Base-by-base conservation (phyloP, 768 basidiomycete species). In the Heimioporus sp. region DNA sequence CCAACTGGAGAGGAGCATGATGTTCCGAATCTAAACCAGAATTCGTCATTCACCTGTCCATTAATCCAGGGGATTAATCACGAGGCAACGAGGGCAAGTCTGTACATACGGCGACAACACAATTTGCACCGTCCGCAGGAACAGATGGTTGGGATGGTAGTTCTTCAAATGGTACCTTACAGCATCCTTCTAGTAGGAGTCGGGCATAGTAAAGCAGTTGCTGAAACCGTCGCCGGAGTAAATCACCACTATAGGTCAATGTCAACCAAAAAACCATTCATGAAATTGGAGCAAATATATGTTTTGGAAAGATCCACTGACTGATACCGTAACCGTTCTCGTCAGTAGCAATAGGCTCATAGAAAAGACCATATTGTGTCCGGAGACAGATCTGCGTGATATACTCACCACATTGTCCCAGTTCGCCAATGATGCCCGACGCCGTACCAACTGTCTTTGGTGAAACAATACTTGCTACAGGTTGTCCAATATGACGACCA, bases 171-270 rank as follows among this genome's bases (percentile, higher is more conserved):
- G 74, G 21, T 56, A 43, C 39, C 60, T 43, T 41, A 73, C 74
- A 15, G 67, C 65, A 12, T 46, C 54, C 46, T 69, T 67, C 58
- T 75, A 75, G 54, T 80, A 80, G n/a, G n/a, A n/a, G 0, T 53
- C 50, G 6, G 77, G 73, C 31, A 68, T 67, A 3, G 67, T 51
- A 56, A 80, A 79, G 46, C 70, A 65, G 72, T 67, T 73, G 57
- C 76, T 70, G 3, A n/a, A 40, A 11, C 39, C 39, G 11, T 72
- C 70, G 12, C 67, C 68, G 31, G 67, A 66, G 68, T 86, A 82
- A 64, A 66, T 72, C 48, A 77, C 70, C 50, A 65, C 70, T 70
- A 48, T 5, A 21, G 2, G 10, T 36, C 34, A 35, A 35, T 12
- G 15, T 12, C 34, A 35, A 35, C 34, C 34, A 35, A 35, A 3